These are phyloP conservation scores for Ophiostoma novo-ulmi DNA, from an alignment of 2,329 filamentous ascomycete species.

Conservation along the genomic window DNA sequence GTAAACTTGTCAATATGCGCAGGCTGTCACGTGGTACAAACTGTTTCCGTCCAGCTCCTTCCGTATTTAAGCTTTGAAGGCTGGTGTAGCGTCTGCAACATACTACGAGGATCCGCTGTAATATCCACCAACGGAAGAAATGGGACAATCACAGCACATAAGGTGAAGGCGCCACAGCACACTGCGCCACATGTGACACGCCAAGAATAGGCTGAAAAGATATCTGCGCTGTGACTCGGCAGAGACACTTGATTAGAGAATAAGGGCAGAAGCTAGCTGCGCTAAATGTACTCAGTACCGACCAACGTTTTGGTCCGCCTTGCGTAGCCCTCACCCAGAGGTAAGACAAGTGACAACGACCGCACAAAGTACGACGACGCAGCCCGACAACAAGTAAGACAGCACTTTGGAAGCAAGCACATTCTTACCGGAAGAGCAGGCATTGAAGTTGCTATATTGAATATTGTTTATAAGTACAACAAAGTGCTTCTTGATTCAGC, in stretches of 20 bases:
- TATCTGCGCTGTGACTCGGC: not conserved
- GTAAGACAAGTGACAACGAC: not conserved
- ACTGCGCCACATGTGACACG: not conserved
- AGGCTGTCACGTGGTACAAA: not conserved
- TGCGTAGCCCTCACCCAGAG: not conserved
- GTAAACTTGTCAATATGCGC: not conserved
- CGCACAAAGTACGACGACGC: not conserved
- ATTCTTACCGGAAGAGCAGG: not conserved
- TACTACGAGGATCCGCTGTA: not conserved
- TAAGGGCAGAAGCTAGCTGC: not conserved
- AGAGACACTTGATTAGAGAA: not conserved
- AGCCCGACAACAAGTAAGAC: not conserved
- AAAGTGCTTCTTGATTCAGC: not conserved
- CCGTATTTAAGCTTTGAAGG: not conserved
- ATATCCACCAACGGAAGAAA: not conserved
- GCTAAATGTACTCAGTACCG: not conserved
- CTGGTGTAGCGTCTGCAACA: not conserved
- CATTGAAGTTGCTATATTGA: not conserved
- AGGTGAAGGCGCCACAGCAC: not conserved
- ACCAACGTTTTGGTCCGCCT: not conserved
- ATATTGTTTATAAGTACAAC: not conserved
- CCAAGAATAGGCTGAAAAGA: slow-evolving; percentile 1
- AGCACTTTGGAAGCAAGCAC: not conserved
- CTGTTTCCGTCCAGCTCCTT: not conserved
- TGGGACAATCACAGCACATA: not conserved